Base-by-base conservation (phyloP, 2,329 filamentous ascomycete species). In the Pezicula rhizophila region DNA sequence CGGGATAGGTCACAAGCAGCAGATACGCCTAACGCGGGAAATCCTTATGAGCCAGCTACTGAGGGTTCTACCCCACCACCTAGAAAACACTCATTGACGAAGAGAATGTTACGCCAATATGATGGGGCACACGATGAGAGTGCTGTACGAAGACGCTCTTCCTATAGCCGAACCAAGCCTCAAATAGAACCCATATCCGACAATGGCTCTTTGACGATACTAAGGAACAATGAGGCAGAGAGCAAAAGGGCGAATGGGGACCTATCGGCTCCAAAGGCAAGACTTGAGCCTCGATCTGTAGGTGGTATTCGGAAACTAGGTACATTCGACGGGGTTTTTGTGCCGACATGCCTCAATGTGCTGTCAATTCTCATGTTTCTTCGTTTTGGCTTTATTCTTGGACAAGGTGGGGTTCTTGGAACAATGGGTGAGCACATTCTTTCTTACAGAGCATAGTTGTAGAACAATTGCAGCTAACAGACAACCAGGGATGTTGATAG, bases 341-440 rank as follows among this genome's bases (percentile, higher is more conserved):
- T 95, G 14, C 89, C 89, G 1, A 89, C 89, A n/a, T 91, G 85
- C 52, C 73, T 95, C 57, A 95, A 93, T 66, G 89, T 95, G 38
- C 71, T 95, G 56, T 92, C 87, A 59, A 95, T 95, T 67, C 77
- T 95, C 53, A 95, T 95, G 88, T 95, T 95, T 69, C 74, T 95
- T 59, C 81, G 89, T 18, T 95, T 95, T 65, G 89, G 89, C 18
- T 83, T 89, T 59, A 87, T 95, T 49, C 73, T 95, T 18, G 89
- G 89, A 8, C 85, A 92, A 63, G 78, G 85, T 53, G 89, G 89
- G 18, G 73, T 95, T 40, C 55, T 92, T 39, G 89, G 88, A 44
- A 93, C 90, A 66, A 72, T 95, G 63, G 85, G 87, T 87, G 71
- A 31, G 28, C 66, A 74, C 63, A 37, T n/a, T 20, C 31, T 48